phyloP scores from a whole-genome alignment of 176 grass and related monocot genomes.

The Lolium multiflorum region DNA sequence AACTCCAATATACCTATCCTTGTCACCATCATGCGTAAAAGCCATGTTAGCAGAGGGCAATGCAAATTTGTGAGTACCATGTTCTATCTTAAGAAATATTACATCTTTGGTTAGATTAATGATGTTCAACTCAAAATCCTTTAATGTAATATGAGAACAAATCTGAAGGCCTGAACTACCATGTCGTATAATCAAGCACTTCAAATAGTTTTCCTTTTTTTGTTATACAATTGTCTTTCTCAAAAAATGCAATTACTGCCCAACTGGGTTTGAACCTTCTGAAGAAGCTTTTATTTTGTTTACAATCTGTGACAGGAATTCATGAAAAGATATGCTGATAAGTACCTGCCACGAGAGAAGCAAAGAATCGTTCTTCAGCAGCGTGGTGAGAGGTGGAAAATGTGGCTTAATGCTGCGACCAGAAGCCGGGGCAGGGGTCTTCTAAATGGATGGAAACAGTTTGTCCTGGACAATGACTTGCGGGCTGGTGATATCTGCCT shows the following conservation, averaged over 20 bases:
- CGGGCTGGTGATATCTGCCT: background rate
- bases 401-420: background rate
- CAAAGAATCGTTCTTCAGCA: background rate
- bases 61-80: constrained; percentile 21
- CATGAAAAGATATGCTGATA: background rate
- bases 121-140: background rate
- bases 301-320: background rate
- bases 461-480: background rate
- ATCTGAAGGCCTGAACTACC: background rate
- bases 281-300: background rate
- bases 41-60: background rate
- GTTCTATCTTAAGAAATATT: background rate
- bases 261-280: background rate
- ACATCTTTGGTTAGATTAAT: background rate
- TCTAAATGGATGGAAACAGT: background rate
- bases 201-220: no score
- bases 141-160: background rate
- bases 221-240: background rate
- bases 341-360: constrained; percentile 13
- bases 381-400: background rate
- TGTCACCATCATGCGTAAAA: constrained; percentile 17
- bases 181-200: background rate
- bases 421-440: background rate
- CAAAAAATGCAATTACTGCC: background rate
- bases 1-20: background rate